phyloP scores from a whole-genome alignment of 805 yeast genomes.

The Saccharomycopsis microspora region DNA sequence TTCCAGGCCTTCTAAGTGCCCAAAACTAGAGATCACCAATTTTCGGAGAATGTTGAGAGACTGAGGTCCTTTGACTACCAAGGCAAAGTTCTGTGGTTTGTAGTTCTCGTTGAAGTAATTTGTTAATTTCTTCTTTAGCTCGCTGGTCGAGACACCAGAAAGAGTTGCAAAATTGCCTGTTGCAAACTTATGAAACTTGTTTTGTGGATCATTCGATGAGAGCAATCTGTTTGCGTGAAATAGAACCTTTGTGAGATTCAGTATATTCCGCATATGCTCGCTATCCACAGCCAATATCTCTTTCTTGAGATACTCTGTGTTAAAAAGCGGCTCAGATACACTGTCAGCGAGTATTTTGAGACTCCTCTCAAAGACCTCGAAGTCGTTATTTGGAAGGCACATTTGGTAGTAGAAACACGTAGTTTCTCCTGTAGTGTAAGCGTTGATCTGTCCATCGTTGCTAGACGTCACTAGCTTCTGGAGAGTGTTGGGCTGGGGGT shows the following conservation, averaged over 20 bases:
- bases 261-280: slow-evolving; percentile 50
- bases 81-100: slow-evolving; percentile 36
- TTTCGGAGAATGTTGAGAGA: slow-evolving; percentile 47
- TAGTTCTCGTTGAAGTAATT: slow-evolving; percentile 33
- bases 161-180: slow-evolving; percentile 55
- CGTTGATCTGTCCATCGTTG: slow-evolving; percentile 50
- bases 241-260: slow-evolving; percentile 32
- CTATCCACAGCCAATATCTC: slow-evolving; percentile 55
- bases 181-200: slow-evolving; percentile 50
- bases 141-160: slow-evolving; percentile 23
- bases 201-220: slow-evolving; percentile 26
- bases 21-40: slow-evolving; percentile 25
- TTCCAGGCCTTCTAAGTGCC: not conserved
- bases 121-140: slow-evolving; percentile 26
- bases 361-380: slow-evolving; percentile 10
- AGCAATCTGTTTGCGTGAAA: slow-evolving; percentile 49
- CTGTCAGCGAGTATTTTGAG: slow-evolving; percentile 39
- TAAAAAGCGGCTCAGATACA: slow-evolving; percentile 41
- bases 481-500: slow-evolving; percentile 35
- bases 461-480: slow-evolving; percentile 30
- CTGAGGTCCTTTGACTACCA: slow-evolving; percentile 58
- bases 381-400: slow-evolving; percentile 27
- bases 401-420: slow-evolving; percentile 56
- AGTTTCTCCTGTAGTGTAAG: slow-evolving; percentile 56
- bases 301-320: slow-evolving; percentile 27